Base-by-base conservation (phyloP, 2,329 filamentous ascomycete species). In the Aspergillus glaucus region DNA sequence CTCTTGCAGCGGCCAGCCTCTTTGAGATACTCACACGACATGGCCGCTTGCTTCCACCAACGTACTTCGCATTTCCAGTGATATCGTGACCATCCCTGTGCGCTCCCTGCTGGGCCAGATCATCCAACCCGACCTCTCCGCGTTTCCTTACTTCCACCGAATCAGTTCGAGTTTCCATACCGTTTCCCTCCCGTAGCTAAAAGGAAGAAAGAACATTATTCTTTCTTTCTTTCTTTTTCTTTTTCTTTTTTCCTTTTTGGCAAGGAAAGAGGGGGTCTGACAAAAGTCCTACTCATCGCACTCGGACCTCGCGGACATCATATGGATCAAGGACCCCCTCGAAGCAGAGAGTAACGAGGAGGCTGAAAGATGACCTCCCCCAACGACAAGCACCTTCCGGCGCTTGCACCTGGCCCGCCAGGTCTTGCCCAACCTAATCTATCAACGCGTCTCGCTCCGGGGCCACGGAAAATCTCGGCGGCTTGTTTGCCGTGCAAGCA, bases 381-480 rank as follows among this genome's bases (percentile, higher is more conserved):
- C 30, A 49, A 53, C 22, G 44, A 51, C 24, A 64, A 55, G 43
- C 52, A 55, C 9, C 63, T 67, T 41, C 59, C 57, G 45, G 45
- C 56, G 10, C 53, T 67, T 24, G 63, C 63, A 26, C 64, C 63
- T 49, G 51, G 54, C 26, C 54, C 63, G n/a, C n/a, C n/a, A 43
- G 46, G 55, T 47, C 47, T 53, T 43, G 34, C 48, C 49, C 39
- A 57, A 50, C 45, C 55, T 52, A 24, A 51, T 46, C 36, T 51
- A 26, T 30, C 55, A 9, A 50, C 55, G n/a, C 43, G 57, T n/a
- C 42, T 66, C 40, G 41, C 66, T 39, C 52, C 51, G 40, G 62
- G 60, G 42, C 59, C 60, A 21, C 67, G 62, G 43, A 69, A 69
- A 54, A 69, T 62, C 43, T 69, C 66, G 3, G 67, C 61, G 3